Percentiles rank a stretch among this genome's conserved stretches.
Evolutionary conservation across 2,329 filamentous ascomycete genomes (phyloP).

Genomic region (Juglanconis juglandina): DNA sequence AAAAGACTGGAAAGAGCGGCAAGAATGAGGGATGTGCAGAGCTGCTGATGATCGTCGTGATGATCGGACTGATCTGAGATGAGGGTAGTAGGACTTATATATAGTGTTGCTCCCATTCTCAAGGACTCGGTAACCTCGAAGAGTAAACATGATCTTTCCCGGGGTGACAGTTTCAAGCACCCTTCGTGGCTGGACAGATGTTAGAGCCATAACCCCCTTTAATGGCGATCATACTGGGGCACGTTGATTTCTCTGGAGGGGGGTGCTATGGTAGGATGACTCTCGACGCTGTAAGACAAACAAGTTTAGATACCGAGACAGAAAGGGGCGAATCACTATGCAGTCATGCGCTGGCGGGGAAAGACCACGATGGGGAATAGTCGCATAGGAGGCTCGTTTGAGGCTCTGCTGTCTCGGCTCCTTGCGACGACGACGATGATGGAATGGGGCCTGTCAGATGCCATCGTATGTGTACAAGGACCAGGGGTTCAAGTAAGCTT

Average conservation of each 20-base stretch:
- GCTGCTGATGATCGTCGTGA: neutral
- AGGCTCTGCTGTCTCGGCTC: neutral
- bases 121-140: neutral
- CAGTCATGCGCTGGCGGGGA: neutral
- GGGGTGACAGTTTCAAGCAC: slow-evolving; percentile 3
- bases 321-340: neutral
- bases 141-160: neutral
- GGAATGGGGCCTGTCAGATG: neutral
- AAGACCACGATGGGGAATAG: neutral
- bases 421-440: neutral
- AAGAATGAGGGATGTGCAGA: neutral
- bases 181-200: neutral
- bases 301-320: neutral
- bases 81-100: slow-evolving; percentile 2
- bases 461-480: neutral
- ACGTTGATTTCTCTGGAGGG: neutral
- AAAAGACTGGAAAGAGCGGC: slow-evolving; percentile 1
- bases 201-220: slow-evolving; percentile 6
- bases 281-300: slow-evolving; percentile 1
- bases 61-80: neutral
- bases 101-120: slow-evolving; percentile 1
- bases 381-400: neutral
- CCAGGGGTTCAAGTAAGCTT: neutral
- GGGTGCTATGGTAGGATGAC: neutral
- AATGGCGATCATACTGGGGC: slow-evolving; percentile 16